A percentile compares a stretch with the other conserved stretches of the same genome.
Evolutionary conservation across 441 rosid genomes (phyloP).

Genomic region (Populus hybrid): DNA sequence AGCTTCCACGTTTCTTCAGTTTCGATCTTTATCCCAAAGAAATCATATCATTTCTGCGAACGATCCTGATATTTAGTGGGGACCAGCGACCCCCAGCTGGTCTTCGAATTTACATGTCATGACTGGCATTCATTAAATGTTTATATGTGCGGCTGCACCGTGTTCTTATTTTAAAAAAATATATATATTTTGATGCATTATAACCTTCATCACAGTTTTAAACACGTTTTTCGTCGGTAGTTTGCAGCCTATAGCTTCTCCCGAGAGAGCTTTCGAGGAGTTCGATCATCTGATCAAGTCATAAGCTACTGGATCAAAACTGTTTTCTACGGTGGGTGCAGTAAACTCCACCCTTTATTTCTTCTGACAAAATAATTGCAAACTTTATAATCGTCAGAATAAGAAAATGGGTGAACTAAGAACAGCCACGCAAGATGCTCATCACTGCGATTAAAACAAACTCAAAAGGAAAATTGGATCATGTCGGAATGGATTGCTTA

Average conservation of each 20-base stretch:
- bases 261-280: background rate
- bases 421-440: too few relatives aligned
- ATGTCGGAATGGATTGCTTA: too few relatives aligned
- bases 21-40: background rate
- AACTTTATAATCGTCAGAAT: background rate
- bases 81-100: background rate
- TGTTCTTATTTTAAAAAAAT: too few relatives aligned
- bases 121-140: too few relatives aligned
- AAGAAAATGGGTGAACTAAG: background rate
- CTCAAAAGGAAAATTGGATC: background rate
- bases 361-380: too few relatives aligned
- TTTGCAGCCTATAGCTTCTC: background rate
- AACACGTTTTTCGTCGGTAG: background rate
- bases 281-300: background rate
- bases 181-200: too few relatives aligned
- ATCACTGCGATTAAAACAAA: too few relatives aligned
- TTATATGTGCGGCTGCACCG: too few relatives aligned
- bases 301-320: background rate
- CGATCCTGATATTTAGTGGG: background rate
- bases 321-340: background rate
- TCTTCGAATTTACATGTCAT: background rate
- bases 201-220: too few relatives aligned
- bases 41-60: background rate
- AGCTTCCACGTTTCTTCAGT: background rate
- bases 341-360: too few relatives aligned